Evolutionary conservation across 148 eudicot genomes (phyloP), one percentile per base, ranked within the genome.

Genomic region (Cornus controversa): DNA sequence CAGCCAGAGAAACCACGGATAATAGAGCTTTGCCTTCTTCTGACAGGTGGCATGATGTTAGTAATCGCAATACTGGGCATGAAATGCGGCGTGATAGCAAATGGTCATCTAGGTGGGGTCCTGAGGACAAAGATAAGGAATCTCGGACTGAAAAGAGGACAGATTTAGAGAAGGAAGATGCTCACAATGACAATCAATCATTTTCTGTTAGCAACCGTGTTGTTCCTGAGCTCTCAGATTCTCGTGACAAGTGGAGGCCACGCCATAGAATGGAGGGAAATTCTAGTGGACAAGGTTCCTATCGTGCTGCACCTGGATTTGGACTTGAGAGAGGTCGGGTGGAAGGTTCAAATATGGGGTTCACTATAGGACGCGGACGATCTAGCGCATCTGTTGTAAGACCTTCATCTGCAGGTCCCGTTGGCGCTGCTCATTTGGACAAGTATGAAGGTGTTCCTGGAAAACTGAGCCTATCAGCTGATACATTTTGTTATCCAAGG

Each of bases 211-310:
- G 78, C 82, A 90, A 77, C 28, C 92, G 96, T 69, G 68, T 80
- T 77, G 74, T 69, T 57, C 74, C 86, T n/a, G 91, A 90, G 54
- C 90, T 91, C 60, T 62, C 85, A 50, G 97, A 96, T 63, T 77
- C 89, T 40, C 98, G 98, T 84, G 98, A 96, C 75, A 96, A 96
- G 90, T 96, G 99, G 99, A 91, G 99, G 85, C 99, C 99, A 72
- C 93, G 99, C 72, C 97, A 93, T 82, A 90, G 94, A 78, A 87
- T 90, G 89, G 99, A 96, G 65, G 80, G 88, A 76, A 88, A 77
- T 78, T 84, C 93, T 64, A 72, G 79, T 47, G 94, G 93, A 22
- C 84, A 90, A 42, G 88, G 87, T 81, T 76, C 96, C 29, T 87
- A 82, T 71, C 91, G 98, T 64, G 94, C 92, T 79, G 99, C 99